These are phyloP conservation scores for Cyberlindnera misumaiensis DNA, from an alignment of 805 yeast species.

Conservation along the genomic window DNA sequence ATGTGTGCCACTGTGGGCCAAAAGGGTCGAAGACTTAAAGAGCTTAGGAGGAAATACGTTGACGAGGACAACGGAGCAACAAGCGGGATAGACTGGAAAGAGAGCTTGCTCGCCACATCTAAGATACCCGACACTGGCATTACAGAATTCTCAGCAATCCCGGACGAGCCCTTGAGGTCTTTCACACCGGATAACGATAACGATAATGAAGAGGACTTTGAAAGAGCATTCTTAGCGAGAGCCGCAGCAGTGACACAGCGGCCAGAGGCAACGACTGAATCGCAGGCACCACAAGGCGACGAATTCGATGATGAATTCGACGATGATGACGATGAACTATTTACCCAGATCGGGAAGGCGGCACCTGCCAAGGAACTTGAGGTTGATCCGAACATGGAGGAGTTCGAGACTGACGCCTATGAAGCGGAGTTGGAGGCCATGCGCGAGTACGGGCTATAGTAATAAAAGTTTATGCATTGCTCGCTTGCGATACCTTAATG, in stretches of 20 bases:
- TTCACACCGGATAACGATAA: not conserved
- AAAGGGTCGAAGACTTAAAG: constrained; percentile 33
- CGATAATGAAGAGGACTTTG: constrained; percentile 1
- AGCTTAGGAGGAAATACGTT: constrained; percentile 33
- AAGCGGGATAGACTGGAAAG: not conserved
- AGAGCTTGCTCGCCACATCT: constrained; percentile 3
- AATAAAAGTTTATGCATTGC: not conserved
- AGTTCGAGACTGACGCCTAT: constrained; percentile 14
- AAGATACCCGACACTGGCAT: not conserved
- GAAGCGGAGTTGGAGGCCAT: constrained; percentile 22
- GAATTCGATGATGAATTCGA: constrained; percentile 3
- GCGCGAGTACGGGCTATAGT: constrained; percentile 10
- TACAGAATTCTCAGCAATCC: too few relatives aligned
- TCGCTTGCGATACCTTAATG: too few relatives aligned
- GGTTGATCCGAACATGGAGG: constrained; percentile 6
- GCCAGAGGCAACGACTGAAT: not conserved
- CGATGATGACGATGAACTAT: constrained; percentile 6
- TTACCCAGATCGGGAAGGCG: not conserved
- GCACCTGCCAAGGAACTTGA: not conserved
- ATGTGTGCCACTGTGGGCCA: constrained; percentile 44
- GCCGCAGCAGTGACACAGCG: not conserved
- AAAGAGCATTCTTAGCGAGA: constrained; percentile 1
- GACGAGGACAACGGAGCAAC: constrained; percentile 27
- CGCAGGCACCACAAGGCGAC: too few relatives aligned
- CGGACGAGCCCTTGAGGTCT: too few relatives aligned